Evolutionary conservation across 768 basidiomycete genomes (phyloP).

Genomic region (Flagelloscypha sp.): DNA sequence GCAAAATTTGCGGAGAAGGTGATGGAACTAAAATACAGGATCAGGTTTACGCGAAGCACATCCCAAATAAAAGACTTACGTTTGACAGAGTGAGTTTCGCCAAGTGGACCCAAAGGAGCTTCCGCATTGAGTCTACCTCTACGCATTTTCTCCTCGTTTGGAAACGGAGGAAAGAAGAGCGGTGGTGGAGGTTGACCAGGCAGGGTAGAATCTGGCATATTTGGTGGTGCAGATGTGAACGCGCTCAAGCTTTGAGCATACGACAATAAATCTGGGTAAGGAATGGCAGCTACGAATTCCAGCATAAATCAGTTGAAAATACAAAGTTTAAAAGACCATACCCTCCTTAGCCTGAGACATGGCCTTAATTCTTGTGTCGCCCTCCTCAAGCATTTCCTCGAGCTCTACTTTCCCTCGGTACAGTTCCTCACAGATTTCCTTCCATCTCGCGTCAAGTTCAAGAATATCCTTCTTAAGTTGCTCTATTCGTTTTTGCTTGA

Average conservation of each 20-base stretch:
- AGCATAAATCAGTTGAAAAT: conserved; percentile 4
- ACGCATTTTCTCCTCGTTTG: conserved; percentile 88
- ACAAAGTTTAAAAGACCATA: conserved; percentile 21
- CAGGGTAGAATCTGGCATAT: conserved; percentile 66
- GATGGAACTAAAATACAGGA: conserved; percentile 42
- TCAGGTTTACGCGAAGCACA: conserved; percentile 5
- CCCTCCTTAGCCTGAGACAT: conserved; percentile 69
- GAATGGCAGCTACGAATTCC: conserved; percentile 51
- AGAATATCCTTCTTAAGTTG: conserved; percentile 63
- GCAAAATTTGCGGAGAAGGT: conserved; percentile 46
- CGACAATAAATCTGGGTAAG: conserved; percentile 73
- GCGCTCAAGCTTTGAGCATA: conserved; percentile 81
- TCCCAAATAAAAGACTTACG: conserved; percentile 35
- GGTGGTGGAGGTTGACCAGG: conserved; percentile 71
- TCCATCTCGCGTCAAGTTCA: conserved; percentile 58
- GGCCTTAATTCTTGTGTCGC: conserved; percentile 61
- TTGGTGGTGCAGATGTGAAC: conserved; percentile 84
- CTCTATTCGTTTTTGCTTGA: conserved; percentile 69
- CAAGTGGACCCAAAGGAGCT: conserved; percentile 67
- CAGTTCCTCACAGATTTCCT: conserved; percentile 56
- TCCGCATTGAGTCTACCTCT: conserved; percentile 73
- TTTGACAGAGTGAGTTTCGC: conserved; percentile 74
- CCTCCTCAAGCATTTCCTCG: conserved; percentile 63
- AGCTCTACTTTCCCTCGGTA: conserved; percentile 61
- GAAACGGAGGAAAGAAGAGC: conserved; percentile 84